These are phyloP conservation scores for Filobasidium floriforme DNA, from an alignment of 768 basidiomycete species.

Conservation along the genomic window DNA sequence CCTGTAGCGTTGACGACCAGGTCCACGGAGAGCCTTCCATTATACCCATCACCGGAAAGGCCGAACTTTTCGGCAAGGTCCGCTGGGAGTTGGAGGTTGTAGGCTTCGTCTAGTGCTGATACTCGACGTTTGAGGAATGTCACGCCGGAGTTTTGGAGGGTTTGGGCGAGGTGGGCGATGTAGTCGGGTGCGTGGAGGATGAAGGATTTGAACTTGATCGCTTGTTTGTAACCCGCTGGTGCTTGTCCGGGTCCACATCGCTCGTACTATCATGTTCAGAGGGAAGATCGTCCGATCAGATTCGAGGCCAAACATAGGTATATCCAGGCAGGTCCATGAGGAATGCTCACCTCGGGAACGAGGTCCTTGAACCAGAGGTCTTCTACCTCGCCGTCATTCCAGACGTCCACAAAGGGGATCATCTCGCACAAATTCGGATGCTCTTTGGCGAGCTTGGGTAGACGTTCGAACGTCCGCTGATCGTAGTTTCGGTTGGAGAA, in stretches of 20 bases:
- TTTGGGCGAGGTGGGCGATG: slow-evolving; percentile 50
- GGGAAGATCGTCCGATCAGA: background rate
- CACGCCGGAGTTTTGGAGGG: slow-evolving; percentile 48
- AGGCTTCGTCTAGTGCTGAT: slow-evolving; percentile 50
- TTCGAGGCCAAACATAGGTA: background rate
- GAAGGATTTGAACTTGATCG: slow-evolving; percentile 50
- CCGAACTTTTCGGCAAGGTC: slow-evolving; percentile 29
- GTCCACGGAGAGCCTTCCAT: slow-evolving; percentile 23
- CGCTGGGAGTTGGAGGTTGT: slow-evolving; percentile 37
- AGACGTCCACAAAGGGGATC: slow-evolving; percentile 33
- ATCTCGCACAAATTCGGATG: slow-evolving; percentile 33
- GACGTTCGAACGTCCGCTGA: slow-evolving; percentile 27
- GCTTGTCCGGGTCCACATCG: background rate
- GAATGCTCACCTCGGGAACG: slow-evolving; percentile 29
- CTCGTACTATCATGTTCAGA: background rate
- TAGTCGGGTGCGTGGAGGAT: slow-evolving; percentile 54
- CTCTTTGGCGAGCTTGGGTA: slow-evolving; percentile 28
- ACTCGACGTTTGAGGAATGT: slow-evolving; percentile 49
- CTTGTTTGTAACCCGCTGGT: slow-evolving; percentile 31
- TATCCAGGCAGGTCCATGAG: background rate
- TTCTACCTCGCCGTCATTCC: slow-evolving; percentile 17
- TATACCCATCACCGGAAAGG: slow-evolving; percentile 23
- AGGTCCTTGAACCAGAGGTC: slow-evolving; percentile 34
- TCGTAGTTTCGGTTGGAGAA: slow-evolving; percentile 28
- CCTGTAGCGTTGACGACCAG: slow-evolving; percentile 57